Evolutionary conservation across 345 rosid genomes (phyloP).

Genomic region (Pugionium dolabratum): DNA sequence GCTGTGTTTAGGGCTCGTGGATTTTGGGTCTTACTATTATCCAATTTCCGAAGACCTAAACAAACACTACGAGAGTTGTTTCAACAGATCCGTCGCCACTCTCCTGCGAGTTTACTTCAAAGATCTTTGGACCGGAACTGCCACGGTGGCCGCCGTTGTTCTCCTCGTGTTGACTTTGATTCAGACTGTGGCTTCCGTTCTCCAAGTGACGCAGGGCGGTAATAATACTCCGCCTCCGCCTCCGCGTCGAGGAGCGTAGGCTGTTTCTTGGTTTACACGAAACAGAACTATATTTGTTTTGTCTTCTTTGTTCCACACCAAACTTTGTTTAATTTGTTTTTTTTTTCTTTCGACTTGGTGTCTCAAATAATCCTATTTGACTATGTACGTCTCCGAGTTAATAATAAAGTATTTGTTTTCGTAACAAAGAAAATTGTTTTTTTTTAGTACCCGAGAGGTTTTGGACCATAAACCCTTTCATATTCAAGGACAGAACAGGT

Average conservation of each 20-base stretch:
- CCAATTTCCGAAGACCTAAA: neutral
- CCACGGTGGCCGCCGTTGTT: conserved; percentile 17
- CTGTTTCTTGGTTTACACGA: neutral
- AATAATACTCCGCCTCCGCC: conserved; percentile 2
- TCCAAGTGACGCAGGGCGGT: conserved; percentile 15
- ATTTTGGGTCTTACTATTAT: conserved; percentile 3
- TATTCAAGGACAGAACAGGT: too few species aligned
- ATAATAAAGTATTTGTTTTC: too few species aligned
- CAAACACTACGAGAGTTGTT: neutral
- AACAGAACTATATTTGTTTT: neutral
- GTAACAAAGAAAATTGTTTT: too few species aligned
- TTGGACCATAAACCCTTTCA: too few species aligned
- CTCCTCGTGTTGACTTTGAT: conserved; percentile 27
- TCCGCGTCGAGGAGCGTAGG: neutral
- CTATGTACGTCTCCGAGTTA: too few species aligned
- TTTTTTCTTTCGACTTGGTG: too few species aligned
- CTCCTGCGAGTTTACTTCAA: conserved; percentile 38
- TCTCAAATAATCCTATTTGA: too few species aligned
- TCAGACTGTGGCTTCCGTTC: conserved; percentile 32
- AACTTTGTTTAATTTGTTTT: neutral
- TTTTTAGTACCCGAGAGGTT: too few species aligned
- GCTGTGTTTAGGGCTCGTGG: conserved; percentile 26
- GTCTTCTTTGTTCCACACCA: neutral
- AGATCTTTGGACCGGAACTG: conserved; percentile 41
- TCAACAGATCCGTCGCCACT: conserved; percentile 24